These are phyloP conservation scores for Eremothecium coryli DNA, from an alignment of 1,139 yeast species.

Conservation along the genomic window DNA sequence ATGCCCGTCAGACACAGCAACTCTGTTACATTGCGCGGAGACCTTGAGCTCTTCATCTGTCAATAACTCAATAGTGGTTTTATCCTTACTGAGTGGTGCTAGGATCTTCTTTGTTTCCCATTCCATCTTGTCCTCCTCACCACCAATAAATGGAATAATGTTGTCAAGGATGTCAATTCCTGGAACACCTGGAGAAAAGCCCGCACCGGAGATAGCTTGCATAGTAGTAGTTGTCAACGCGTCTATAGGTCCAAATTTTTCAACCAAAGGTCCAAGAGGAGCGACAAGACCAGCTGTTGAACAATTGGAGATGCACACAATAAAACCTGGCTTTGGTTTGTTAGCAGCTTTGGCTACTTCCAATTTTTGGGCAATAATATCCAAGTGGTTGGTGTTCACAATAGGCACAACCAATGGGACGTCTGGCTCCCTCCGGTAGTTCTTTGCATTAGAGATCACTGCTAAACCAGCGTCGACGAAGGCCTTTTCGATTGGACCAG, in stretches of 20 bases:
- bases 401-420: slow-evolving; percentile 95
- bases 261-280: slow-evolving; percentile 86
- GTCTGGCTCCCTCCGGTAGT: slow-evolving; percentile 77
- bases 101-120: slow-evolving; percentile 96
- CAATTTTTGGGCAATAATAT: slow-evolving; percentile 57
- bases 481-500: slow-evolving; percentile 83
- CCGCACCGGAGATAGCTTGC: slow-evolving; percentile 98
- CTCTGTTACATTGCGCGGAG: slow-evolving; percentile 94
- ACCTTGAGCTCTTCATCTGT: slow-evolving; percentile 69
- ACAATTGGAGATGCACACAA: slow-evolving; percentile 93
- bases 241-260: slow-evolving; percentile 81
- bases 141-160: slow-evolving; percentile 86
- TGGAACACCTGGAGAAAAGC: slow-evolving; percentile 95
- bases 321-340: slow-evolving; percentile 60
- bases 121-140: slow-evolving; percentile 97
- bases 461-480: slow-evolving; percentile 75
- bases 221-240: slow-evolving; percentile 81
- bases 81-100: slow-evolving; percentile 48
- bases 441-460: slow-evolving; percentile 89
- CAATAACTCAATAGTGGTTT: slow-evolving; percentile 51
- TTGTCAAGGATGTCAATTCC: slow-evolving; percentile 93
- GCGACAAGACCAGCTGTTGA: slow-evolving; percentile 98
- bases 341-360: slow-evolving; percentile 46
- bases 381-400: slow-evolving; percentile 88
- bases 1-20: slow-evolving; percentile 96